Base-by-base conservation (phyloP, 192 early-diverging fungal species). In the Backusella australiensis region DNA sequence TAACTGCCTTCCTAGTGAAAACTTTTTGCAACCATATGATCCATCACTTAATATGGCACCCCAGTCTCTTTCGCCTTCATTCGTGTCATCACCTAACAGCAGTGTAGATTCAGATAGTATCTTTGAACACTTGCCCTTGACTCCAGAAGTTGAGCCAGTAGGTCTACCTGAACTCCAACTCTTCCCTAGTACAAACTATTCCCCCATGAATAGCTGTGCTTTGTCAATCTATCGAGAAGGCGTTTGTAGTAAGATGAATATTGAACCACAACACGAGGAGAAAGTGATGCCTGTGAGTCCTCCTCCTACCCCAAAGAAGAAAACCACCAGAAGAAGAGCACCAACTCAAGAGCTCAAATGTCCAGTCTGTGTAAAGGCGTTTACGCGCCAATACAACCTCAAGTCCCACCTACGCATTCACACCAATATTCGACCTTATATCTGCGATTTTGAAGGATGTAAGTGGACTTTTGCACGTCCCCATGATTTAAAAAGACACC, bases 341-440 rank as follows among this genome's bases (percentile, higher is more conserved):
- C 5, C 15, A 4, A 14, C 32, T 9, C 49, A 34, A n/a, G 32
- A 35, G 15, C 75, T 75, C 39, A 34, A 32, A 12, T 80, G 78
- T 34, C 56, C 77, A 34, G 21, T 56, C 6, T 80, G 78, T 66
- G 46, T 19, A 19, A 74, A 72, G 66, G 8, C 19, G 15, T 94
- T 94, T 74, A 88, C 88, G 35, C 85, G 92, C 1, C 90, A 88
- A 34, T 93, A 94, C 77, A 93, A 94, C 73, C 87, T 94, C 12
- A 92, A 89, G 73, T 93, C 92, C 9, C 93, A 94, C 71, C 84
- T 87, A 23, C 81, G 90, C 21, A 92, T 90, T 3, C 93, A 94
- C 77, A 90, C 90, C 71, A 89, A 90, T n/a, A 87, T 89, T 71
- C 90, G 92, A 1, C 93, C 93, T 35, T 93, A 86, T 79, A 78